These are phyloP conservation scores for Irpex rosettiformis DNA, from an alignment of 1,284 basidiomycete species.

Conservation along the genomic window DNA sequence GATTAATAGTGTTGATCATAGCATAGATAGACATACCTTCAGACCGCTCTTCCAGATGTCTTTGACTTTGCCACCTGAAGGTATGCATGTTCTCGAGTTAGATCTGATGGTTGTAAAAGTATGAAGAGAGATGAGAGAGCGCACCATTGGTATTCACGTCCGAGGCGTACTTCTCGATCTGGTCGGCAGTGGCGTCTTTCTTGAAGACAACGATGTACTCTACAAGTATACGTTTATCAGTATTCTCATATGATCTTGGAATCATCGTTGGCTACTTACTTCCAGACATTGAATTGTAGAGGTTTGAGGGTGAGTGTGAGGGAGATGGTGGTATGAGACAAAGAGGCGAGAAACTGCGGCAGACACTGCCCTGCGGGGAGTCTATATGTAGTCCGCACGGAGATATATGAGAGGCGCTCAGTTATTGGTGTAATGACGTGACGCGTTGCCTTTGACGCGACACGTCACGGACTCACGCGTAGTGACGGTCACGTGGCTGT, in stretches of 20 bases:
- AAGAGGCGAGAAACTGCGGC: neutral
- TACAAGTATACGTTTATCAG: constrained; percentile 18
- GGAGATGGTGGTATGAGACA: neutral
- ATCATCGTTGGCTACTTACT: neutral
- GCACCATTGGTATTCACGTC: constrained; percentile 40
- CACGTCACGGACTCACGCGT: neutral
- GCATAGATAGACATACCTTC: constrained; percentile 22
- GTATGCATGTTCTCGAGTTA: constrained; percentile 1
- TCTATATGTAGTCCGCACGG: too few species aligned
- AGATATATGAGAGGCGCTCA: too few species aligned
- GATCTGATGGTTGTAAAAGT: neutral
- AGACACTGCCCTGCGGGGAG: too few species aligned
- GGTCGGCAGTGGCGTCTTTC: constrained; percentile 36
- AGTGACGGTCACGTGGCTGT: neutral
- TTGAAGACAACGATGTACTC: constrained; percentile 64
- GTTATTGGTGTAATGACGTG: neutral
- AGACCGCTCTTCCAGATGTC: constrained; percentile 34
- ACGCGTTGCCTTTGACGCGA: neutral
- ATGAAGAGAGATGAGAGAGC: constrained; percentile 3
- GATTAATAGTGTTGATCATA: neutral
- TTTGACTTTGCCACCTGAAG: constrained; percentile 41
- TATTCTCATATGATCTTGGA: too few species aligned
- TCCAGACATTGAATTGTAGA: constrained; percentile 6
- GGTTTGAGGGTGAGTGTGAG: neutral
- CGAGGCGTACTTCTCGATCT: constrained; percentile 41